Base-by-base conservation (phyloP, 2,329 filamentous ascomycete genomes). In the Talaromyces verruculosus region DNA sequence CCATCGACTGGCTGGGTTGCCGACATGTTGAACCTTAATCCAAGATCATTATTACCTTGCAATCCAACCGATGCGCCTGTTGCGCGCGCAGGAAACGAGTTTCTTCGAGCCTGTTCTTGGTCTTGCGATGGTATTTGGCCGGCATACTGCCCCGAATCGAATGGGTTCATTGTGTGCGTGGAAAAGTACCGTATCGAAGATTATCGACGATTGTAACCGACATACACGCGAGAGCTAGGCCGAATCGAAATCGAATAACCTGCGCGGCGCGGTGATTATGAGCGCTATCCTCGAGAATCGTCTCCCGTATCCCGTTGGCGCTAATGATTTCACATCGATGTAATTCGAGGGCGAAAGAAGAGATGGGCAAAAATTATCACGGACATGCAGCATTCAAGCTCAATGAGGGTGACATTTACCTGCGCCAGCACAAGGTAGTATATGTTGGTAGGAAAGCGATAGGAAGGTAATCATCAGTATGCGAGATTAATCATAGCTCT, bases 101-200 rank as follows among this genome's bases (percentile, higher is more conserved):
- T 43, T 22, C 61, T 63, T 35, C 51, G 62, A 47, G 33, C 15
- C 7, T 51, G 35, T 33, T 64, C 22, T 22, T 62, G 35, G 15
- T 49, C 25, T 35, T 63, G 47, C 17, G 33, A 45, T 13, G 28
- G 51, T 33, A 37, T 10, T 45, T 64, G 62, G 11, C 51, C 39
- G n/a, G 45, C 33, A 62, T 62, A 62, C 37, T 62, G 60, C 43
- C 22, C 19, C 35, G 60, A 62, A 17, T 53, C 45, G 41, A 51
- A 39, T 37, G 60, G 51, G 39, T 43, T 64, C 62, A 64, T 64
- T 49, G 41, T 58, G 51, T 28, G 37, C 60, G 51, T 25, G 13
- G 33, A 45, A 10, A 13, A 35, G 2, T 33, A n/a, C 8, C 28
- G 49, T n/a, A 33, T 30, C 17, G 25, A 53, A 33, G 10, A n/a